Percentiles rank a stretch among this genome's conserved stretches.
These are phyloP conservation scores for Mitragyna speciosa DNA, from an alignment of 257 asterid species.

Conservation along the genomic window DNA sequence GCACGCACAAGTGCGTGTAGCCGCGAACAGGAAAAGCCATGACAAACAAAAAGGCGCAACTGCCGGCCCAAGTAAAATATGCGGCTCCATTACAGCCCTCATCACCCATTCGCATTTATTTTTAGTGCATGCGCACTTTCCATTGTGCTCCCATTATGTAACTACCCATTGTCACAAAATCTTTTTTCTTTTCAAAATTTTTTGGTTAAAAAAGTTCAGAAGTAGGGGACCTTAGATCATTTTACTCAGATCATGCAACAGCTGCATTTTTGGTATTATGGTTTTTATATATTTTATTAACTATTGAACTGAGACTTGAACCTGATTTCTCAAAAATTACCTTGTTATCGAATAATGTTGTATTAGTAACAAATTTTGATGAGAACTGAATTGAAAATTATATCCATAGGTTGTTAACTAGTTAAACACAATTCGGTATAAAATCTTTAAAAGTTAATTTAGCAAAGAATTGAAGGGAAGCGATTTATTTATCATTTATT, in stretches of 20 bases:
- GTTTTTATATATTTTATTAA: no score
- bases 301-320: not conserved
- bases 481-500: no score
- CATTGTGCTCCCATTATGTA: not conserved
- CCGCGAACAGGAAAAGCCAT: not conserved
- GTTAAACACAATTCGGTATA: no score
- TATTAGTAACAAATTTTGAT: not conserved
- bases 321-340: not conserved
- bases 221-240: no score
- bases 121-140: slow-evolving; percentile 1
- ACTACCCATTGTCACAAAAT: not conserved
- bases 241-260: no score
- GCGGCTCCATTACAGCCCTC: not conserved
- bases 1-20: not conserved
- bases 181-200: no score
- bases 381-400: not conserved
- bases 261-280: no score
- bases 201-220: no score
- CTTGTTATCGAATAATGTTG: not conserved
- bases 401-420: no score
- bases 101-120: not conserved
- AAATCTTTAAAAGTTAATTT: no score
- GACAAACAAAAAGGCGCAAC: not conserved
- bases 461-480: no score
- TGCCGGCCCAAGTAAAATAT: slow-evolving; percentile 1